Base-by-base conservation (phyloP, 2,329 filamentous ascomycete species). In the Metarhizium guizhouense region DNA sequence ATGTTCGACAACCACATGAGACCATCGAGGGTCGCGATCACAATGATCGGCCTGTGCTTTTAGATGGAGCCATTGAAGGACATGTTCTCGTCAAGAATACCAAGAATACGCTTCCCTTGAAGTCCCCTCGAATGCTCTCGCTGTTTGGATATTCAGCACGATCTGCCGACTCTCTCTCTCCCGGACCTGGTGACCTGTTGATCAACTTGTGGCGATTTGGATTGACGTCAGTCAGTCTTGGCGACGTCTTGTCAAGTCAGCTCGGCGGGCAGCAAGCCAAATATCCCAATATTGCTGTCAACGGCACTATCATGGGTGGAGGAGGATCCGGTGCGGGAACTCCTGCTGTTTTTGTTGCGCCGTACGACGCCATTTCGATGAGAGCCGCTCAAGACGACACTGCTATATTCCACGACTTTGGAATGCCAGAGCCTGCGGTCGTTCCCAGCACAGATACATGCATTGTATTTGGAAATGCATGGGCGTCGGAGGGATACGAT, bases 401-500 rank as follows among this genome's bases (percentile, higher is more conserved):
- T 0, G 74, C 75, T 0, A 63, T 87, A 1, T 79, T 78, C 65
- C 84, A 79, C 75, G 84, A 87, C 62, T 80, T 84, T 58, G 65
- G 66, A 13, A 75, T 69, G 1, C 64, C 65, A 1, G 65, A 73
- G 0, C 81, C 83, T 0, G 61, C 69, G 6, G 77, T 85, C 5
- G 71, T 78, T 53, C 65, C 72, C 2, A 68, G 59, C 3, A 75
- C 78, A 1, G 78, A 91, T 62, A 76, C 88, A 7, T 94, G 89
- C 58, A 69, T 86, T 2, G 81, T 86, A 0, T 81, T 87, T 61
- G 79, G 82, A 59, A 87, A 87, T 64, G 79, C 76, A 7, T 88
- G 86, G 68, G 82, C 86, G 1, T 84, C 86, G 1, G 90, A 95
- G 69, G 86, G 85, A 0, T 86, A 79, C 59, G 78, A 89, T 57